phyloP scores from a whole-genome alignment of 495 filamentous ascomycete genomes.

The Talaromyces borbonicus region DNA sequence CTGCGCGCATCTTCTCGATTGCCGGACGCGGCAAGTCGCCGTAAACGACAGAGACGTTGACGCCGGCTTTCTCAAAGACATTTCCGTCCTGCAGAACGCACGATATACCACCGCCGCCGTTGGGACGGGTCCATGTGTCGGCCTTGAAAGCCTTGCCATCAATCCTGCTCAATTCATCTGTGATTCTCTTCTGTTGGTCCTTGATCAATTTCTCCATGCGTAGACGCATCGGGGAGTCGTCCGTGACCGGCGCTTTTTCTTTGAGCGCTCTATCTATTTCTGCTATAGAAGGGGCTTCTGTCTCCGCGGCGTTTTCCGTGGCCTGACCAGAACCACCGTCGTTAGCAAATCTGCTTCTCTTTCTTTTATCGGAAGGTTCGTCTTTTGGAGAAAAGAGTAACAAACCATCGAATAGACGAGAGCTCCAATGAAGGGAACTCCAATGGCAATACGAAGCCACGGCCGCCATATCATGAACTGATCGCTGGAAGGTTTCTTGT shows the following conservation, averaged over 20 bases:
- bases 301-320: conserved; percentile 40
- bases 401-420: conserved; percentile 61
- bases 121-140: conserved; percentile 81
- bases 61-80: conserved; percentile 96
- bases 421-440: conserved; percentile 50
- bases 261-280: conserved; percentile 38
- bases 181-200: conserved; percentile 78
- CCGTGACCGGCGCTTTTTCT: conserved; percentile 30
- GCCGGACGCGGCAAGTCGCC: conserved; percentile 81
- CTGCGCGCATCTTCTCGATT: conserved; percentile 85
- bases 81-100: conserved; percentile 93
- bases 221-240: conserved; percentile 85
- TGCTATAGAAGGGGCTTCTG: conserved; percentile 49
- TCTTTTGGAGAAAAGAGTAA: neutral
- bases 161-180: conserved; percentile 65
- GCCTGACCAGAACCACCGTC: conserved; percentile 20
- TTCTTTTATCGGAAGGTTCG: no score
- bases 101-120: conserved; percentile 77
- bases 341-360: no score
- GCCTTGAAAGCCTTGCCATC: conserved; percentile 72
- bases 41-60: conserved; percentile 91
- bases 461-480: conserved; percentile 40
- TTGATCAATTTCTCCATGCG: conserved; percentile 96
- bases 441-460: conserved; percentile 48
- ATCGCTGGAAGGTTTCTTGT: conserved; percentile 3